phyloP scores from a whole-genome alignment of 441 rosid species.

The Biscutella laevigata region DNA sequence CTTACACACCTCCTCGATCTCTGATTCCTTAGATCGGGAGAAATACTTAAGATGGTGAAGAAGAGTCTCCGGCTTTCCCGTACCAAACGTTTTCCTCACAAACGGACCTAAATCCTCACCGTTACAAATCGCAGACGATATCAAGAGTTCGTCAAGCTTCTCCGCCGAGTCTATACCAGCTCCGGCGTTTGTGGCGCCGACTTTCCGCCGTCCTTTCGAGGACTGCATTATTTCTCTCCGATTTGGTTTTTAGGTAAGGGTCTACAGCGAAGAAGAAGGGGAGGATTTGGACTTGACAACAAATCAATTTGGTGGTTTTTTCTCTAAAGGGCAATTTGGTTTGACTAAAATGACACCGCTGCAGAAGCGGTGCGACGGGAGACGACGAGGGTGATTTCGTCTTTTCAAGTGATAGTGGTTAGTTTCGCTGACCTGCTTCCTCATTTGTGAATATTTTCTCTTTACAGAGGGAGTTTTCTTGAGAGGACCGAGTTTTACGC shows the following conservation, averaged over 20 bases:
- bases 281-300: conserved; percentile 23
- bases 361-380: conserved; percentile 2
- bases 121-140: conserved; percentile 86
- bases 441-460: conserved; percentile 8
- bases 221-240: conserved; percentile 41
- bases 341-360: conserved; percentile 34
- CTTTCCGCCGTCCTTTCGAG: conserved; percentile 60
- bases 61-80: conserved; percentile 81
- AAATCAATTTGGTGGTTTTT: conserved; percentile 8
- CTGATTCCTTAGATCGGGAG: conserved; percentile 80
- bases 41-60: conserved; percentile 81
- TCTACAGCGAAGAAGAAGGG: conserved; percentile 7
- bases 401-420: background rate
- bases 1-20: conserved; percentile 92
- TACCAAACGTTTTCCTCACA: conserved; percentile 66
- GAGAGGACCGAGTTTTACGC: too few species aligned
- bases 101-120: conserved; percentile 87
- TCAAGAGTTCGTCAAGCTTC: conserved; percentile 70
- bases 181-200: conserved; percentile 35
- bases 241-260: background rate
- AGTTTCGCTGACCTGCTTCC: conserved; percentile 11
- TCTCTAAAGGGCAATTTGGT: background rate
- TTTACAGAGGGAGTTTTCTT: too few species aligned
- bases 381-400: conserved; percentile 23
- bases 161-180: conserved; percentile 62